Conservation (phyloP, 805 yeast species). For the Kregervanrija delftensis region DNA sequence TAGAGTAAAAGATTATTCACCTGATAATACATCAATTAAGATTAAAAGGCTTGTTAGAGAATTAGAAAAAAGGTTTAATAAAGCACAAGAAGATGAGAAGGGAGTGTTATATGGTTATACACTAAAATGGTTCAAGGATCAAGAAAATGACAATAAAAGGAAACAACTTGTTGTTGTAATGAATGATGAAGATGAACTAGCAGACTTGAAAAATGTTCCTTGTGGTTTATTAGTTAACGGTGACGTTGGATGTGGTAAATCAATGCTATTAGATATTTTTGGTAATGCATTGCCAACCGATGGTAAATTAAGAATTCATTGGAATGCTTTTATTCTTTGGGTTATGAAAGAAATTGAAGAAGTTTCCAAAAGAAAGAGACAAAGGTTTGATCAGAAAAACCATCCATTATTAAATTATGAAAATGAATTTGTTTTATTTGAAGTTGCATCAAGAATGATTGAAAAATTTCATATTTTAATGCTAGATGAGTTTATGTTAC, state of each 20-base stretch:
- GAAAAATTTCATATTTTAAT: slow-evolving; percentile 49
- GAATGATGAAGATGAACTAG: slow-evolving; percentile 42
- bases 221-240: slow-evolving; percentile 60
- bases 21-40: slow-evolving; percentile 41
- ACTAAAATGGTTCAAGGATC: slow-evolving; percentile 23
- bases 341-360: slow-evolving; percentile 55
- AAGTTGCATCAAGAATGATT: slow-evolving; percentile 60
- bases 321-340: slow-evolving; percentile 63
- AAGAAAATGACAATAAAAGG: slow-evolving; percentile 9
- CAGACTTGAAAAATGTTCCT: slow-evolving; percentile 51
- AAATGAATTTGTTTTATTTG: slow-evolving; percentile 58
- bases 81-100: slow-evolving; percentile 10
- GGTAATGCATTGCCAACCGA: slow-evolving; percentile 57
- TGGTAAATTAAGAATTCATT: slow-evolving; percentile 66
- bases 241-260: slow-evolving; percentile 70
- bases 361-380: slow-evolving; percentile 38
- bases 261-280: slow-evolving; percentile 67
- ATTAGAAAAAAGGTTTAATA: slow-evolving; percentile 23
- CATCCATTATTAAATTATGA: slow-evolving; percentile 35
- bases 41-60: slow-evolving; percentile 33
- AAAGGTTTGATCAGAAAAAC: slow-evolving; percentile 24
- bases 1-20: slow-evolving; percentile 52
- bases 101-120: slow-evolving; percentile 21
- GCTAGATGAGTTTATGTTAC: slow-evolving; percentile 71
- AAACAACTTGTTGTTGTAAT: slow-evolving; percentile 42